Evolutionary conservation across 768 basidiomycete species (phyloP), one percentile per base, ranked within the genome.

Genomic region (Strobilomyces confusus): DNA sequence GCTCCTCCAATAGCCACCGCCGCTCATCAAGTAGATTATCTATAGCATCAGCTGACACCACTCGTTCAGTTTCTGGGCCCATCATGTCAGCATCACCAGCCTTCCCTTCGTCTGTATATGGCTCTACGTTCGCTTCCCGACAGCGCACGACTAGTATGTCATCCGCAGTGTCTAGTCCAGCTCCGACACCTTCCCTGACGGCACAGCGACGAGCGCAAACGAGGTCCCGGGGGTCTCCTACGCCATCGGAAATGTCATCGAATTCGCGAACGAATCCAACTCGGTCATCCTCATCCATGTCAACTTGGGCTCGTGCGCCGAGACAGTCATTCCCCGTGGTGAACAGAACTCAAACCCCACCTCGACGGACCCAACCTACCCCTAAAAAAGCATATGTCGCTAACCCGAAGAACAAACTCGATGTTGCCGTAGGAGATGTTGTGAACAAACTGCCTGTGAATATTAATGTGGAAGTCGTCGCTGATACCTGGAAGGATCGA

Each of bases 401-500:
- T 3, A 84, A 97, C 67, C 87, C 91, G n/a, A 86, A 89, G 72
- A 92, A 81, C 72, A 91, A 92, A 65, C 78, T 98, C 6, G 94
- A 98, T 64, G 82, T 95, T 36, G 93, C 92, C 8, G 91, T 98
- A 45, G 94, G 92, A 19, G 86, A 89, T 60, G 89, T 98, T 46
- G 83, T 98, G 58, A 97, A 97, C 71, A 83, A 84, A 58, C 80
- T 98, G 19, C 85, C 88, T 17, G 86, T 93, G 23, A 83, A 86
- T 51, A 91, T 92, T 70, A 90, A 86, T 54, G 74, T 93, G 30
- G 85, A 90, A 69, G 83, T 88, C 14, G 86, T 89, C 7, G 80
- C 82, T 7, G 89, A 91, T 47, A 87, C 84, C 8, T 95, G 92
- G 92, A 84, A 85, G 66, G 93, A 95, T 66, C 85, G 90, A 70